phyloP scores from a whole-genome alignment of 768 basidiomycete genomes.

The Rhizopogon rudus region DNA sequence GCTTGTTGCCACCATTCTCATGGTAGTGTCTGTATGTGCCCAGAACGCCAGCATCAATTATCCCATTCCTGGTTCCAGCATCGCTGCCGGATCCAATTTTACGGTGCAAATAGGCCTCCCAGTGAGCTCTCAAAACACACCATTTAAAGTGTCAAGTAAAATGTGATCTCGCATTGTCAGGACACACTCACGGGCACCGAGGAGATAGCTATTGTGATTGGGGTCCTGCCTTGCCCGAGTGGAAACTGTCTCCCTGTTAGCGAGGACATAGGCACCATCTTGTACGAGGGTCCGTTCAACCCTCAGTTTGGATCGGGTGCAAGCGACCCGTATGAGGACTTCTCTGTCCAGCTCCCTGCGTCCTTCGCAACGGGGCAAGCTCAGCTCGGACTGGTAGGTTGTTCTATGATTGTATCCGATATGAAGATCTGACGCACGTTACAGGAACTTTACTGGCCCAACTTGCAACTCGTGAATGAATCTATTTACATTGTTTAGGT shows the following conservation, averaged over 20 bases:
- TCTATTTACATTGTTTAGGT: neutral
- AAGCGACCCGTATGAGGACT: slow-evolving; percentile 33
- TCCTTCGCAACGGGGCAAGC: slow-evolving; percentile 20
- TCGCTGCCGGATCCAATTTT: slow-evolving; percentile 32
- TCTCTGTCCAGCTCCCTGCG: slow-evolving; percentile 32
- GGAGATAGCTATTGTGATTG: slow-evolving; percentile 37
- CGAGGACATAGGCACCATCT: slow-evolving; percentile 31
- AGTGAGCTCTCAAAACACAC: slow-evolving; percentile 22
- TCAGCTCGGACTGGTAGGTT: slow-evolving; percentile 30
- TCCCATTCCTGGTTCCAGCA: slow-evolving; percentile 19
- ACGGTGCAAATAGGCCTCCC: slow-evolving; percentile 38
- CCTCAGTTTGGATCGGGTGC: slow-evolving; percentile 25
- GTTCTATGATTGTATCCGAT: neutral
- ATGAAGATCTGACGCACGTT: neutral
- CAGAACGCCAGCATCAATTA: neutral
- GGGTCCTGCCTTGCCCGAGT: slow-evolving; percentile 29
- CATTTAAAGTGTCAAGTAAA: neutral
- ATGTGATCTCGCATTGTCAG: slow-evolving; percentile 11
- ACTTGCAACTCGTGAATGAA: neutral
- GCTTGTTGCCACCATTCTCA: neutral
- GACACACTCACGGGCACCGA: slow-evolving; percentile 26
- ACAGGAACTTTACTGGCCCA: neutral
- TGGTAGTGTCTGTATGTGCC: neutral
- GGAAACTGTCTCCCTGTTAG: slow-evolving; percentile 12
- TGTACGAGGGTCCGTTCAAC: slow-evolving; percentile 37